These are phyloP conservation scores for Ocimum tenuiflorum DNA, from an alignment of 257 asterid genomes.

Conservation along the genomic window DNA sequence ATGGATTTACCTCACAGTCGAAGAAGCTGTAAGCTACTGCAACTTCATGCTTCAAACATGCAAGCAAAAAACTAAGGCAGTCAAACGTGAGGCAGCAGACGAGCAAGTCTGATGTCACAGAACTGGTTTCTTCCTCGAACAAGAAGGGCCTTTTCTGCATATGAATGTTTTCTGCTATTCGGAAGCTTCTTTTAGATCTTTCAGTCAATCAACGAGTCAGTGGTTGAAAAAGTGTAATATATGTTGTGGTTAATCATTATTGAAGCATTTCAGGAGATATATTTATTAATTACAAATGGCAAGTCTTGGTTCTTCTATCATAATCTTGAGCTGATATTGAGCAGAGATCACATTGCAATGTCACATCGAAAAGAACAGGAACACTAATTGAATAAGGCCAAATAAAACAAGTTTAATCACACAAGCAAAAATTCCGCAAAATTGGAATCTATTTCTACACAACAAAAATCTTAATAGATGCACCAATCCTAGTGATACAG, in stretches of 20 bases:
- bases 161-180: slow-evolving; percentile 8
- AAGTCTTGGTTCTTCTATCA: no score
- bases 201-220: no score
- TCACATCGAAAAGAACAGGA: no score
- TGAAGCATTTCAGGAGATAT: no score
- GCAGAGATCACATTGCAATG: no score
- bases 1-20: slow-evolving; percentile 63
- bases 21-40: slow-evolving; percentile 65
- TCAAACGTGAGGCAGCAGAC: slow-evolving; percentile 38
- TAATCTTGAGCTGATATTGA: no score
- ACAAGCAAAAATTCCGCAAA: slow-evolving; percentile 15
- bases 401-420: slow-evolving; percentile 16
- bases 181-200: neutral
- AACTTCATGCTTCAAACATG: slow-evolving; percentile 50
- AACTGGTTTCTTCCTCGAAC: no score
- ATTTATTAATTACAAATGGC: neutral
- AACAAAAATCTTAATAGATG: slow-evolving; percentile 15
- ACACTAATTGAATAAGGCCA: neutral
- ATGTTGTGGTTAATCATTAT: no score
- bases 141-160: neutral
- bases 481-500: slow-evolving; percentile 17
- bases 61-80: slow-evolving; percentile 41
- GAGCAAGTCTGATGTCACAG: slow-evolving; percentile 32
- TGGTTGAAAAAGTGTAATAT: neutral
- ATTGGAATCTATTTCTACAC: neutral